These are phyloP conservation scores for Sphagnurus paluster DNA, from an alignment of 1,284 basidiomycete species.

Conservation along the genomic window DNA sequence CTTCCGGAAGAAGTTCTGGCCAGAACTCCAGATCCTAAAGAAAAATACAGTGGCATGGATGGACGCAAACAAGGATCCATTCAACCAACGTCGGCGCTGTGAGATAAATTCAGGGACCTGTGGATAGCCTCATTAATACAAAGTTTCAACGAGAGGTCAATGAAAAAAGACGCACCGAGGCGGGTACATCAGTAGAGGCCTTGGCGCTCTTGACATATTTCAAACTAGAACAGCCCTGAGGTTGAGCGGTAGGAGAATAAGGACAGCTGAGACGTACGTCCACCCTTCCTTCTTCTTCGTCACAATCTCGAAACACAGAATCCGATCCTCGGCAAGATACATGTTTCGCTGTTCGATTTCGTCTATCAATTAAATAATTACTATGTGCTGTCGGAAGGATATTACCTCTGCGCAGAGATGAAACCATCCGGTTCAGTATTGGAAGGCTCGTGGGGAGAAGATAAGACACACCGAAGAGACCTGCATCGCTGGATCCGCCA, in stretches of 20 bases:
- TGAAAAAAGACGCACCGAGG: slow-evolving; percentile 44
- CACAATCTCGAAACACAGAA: slow-evolving; percentile 96
- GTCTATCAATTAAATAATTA: slow-evolving; percentile 3
- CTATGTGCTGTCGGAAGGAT: background rate
- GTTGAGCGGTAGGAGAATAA: background rate
- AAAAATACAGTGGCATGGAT: slow-evolving; percentile 86
- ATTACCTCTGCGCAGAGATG: slow-evolving; percentile 21
- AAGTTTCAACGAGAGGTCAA: background rate
- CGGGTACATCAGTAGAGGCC: slow-evolving; percentile 85
- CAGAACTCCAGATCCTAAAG: slow-evolving; percentile 88
- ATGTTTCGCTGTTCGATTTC: slow-evolving; percentile 70
- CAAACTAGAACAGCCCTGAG: slow-evolving; percentile 44
- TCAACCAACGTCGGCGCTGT: slow-evolving; percentile 88
- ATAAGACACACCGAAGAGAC: slow-evolving; percentile 60
- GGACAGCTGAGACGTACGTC: slow-evolving; percentile 72
- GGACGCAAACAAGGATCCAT: slow-evolving; percentile 85
- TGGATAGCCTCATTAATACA: slow-evolving; percentile 7
- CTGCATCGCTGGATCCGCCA: slow-evolving; percentile 57
- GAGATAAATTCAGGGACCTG: slow-evolving; percentile 87
- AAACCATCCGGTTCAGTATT: slow-evolving; percentile 8
- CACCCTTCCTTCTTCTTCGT: slow-evolving; percentile 86
- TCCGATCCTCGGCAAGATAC: slow-evolving; percentile 93
- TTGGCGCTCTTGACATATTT: slow-evolving; percentile 93
- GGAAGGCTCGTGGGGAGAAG: background rate
- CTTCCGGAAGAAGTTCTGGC: slow-evolving; percentile 85